These are phyloP conservation scores for Aplosporella prunicola DNA, from an alignment of 2,329 filamentous ascomycete species.

Conservation along the genomic window DNA sequence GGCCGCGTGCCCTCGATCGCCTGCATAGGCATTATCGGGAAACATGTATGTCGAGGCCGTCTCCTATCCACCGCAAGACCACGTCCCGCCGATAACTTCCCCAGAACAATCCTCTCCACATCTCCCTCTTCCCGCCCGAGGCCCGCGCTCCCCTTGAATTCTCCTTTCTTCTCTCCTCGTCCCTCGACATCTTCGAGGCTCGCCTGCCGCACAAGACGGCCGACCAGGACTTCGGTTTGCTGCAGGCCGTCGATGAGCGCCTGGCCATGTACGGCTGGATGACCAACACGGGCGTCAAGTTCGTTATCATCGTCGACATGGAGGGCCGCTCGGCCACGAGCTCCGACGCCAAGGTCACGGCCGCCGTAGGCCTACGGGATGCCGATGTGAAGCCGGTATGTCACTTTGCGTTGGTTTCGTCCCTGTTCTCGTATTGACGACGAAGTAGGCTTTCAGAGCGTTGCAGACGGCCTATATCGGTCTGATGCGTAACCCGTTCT, in stretches of 20 bases:
- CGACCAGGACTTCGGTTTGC: constrained; percentile 79
- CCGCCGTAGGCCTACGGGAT: constrained; percentile 63
- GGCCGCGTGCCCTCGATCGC: constrained; percentile 63
- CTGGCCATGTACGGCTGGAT: constrained; percentile 92
- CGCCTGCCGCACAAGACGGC: constrained; percentile 62
- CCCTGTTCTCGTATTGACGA: too few species aligned
- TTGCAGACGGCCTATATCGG: constrained; percentile 88
- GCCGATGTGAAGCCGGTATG: constrained; percentile 76
- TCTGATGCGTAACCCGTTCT: constrained; percentile 90
- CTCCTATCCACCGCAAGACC: constrained; percentile 1
- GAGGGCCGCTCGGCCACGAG: constrained; percentile 51
- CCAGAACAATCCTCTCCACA: constrained; percentile 93
- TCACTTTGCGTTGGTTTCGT: constrained; percentile 13
- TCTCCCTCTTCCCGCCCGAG: constrained; percentile 74
- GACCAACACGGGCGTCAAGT: constrained; percentile 88
- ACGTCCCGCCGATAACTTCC: constrained; percentile 6
- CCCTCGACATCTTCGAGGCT: constrained; percentile 87
- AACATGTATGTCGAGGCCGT: constrained; percentile 55
- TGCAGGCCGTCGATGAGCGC: constrained; percentile 89
- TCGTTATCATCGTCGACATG: constrained; percentile 87
- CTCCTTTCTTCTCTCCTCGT: constrained; percentile 80
- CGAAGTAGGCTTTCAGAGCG: constrained; percentile 78
- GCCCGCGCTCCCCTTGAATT: constrained; percentile 75
- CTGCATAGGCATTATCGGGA: constrained; percentile 87
- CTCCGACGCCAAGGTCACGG: constrained; percentile 24